A percentile compares a stretch with the other conserved stretches of the same genome.
Evolutionary conservation across 805 yeast genomes (phyloP).

Genomic region (Priceomyces fermenticarens): DNA sequence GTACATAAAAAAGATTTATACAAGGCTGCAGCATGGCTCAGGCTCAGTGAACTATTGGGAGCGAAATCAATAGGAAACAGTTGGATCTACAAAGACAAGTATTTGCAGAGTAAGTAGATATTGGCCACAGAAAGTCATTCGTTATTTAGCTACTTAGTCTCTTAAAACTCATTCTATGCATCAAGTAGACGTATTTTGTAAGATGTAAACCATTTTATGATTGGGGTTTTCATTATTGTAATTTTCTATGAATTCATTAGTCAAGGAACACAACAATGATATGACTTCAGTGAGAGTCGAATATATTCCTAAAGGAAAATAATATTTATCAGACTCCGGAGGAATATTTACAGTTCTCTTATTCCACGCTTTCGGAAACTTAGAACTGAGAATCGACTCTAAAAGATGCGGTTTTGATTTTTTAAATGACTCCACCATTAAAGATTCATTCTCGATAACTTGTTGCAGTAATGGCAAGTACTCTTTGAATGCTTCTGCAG

Average conservation of each 20-base stretch:
- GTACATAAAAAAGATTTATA: constrained; percentile 53
- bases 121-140: background rate
- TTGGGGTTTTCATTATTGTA: constrained; percentile 5
- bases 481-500: constrained; percentile 7
- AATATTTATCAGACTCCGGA: constrained; percentile 25
- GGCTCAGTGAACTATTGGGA: constrained; percentile 63
- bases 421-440: constrained; percentile 20
- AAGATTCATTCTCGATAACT: constrained; percentile 20
- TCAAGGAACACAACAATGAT: constrained; percentile 26
- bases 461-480: constrained; percentile 24
- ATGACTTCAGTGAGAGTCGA: constrained; percentile 31
- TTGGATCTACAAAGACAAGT: constrained; percentile 75
- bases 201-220: constrained; percentile 7
- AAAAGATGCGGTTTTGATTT: constrained; percentile 25
- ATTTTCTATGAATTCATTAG: constrained; percentile 30
- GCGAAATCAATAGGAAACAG: constrained; percentile 61
- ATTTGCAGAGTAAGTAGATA: constrained; percentile 23
- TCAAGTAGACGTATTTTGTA: constrained; percentile 8
- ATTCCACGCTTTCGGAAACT: constrained; percentile 31
- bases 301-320: constrained; percentile 36
- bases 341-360: constrained; percentile 16
- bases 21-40: constrained; percentile 68
- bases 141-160: background rate
- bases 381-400: constrained; percentile 22
- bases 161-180: background rate